Conservation (phyloP, 768 basidiomycete genomes). For the Russula earlei region DNA sequence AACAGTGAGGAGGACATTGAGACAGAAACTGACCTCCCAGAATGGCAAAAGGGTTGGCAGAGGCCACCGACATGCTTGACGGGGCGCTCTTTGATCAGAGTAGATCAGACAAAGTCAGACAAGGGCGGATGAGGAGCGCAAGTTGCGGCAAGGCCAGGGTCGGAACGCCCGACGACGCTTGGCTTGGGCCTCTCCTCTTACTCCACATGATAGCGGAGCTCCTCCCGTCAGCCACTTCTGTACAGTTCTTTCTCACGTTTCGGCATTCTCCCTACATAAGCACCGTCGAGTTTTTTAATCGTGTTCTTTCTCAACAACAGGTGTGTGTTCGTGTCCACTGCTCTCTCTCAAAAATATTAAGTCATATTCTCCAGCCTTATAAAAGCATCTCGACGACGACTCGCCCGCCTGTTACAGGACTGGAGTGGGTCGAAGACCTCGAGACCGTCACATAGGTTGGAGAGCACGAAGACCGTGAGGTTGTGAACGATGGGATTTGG, state of each 20-base stretch:
- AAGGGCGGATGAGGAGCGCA: background rate
- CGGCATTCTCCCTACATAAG: constrained; percentile 7
- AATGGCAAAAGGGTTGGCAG: constrained; percentile 77
- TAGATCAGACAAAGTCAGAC: constrained; percentile 17
- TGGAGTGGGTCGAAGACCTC: constrained; percentile 73
- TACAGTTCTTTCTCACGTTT: constrained; percentile 27
- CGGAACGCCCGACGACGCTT: background rate
- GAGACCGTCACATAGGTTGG: constrained; percentile 83
- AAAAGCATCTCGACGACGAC: constrained; percentile 90
- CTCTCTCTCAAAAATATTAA: background rate
- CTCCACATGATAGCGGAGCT: background rate
- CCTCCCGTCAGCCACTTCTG: constrained; percentile 22
- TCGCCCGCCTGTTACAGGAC: constrained; percentile 57
- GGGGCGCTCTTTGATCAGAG: constrained; percentile 42
- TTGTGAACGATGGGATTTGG: constrained; percentile 70
- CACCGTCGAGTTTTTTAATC: background rate
- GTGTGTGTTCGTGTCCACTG: constrained; percentile 30
- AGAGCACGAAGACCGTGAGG: constrained; percentile 39
- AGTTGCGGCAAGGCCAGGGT: background rate
- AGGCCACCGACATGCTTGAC: constrained; percentile 85
- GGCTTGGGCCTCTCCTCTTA: no score
- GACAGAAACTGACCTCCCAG: constrained; percentile 52
- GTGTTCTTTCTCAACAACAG: constrained; percentile 43
- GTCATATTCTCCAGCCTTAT: constrained; percentile 36
- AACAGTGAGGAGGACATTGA: background rate